A percentile compares a stretch with the other conserved stretches of the same genome.
Evolutionary conservation across 108 stramenopile genomes (phyloP).

Genomic region (Epipyxis sp.): DNA sequence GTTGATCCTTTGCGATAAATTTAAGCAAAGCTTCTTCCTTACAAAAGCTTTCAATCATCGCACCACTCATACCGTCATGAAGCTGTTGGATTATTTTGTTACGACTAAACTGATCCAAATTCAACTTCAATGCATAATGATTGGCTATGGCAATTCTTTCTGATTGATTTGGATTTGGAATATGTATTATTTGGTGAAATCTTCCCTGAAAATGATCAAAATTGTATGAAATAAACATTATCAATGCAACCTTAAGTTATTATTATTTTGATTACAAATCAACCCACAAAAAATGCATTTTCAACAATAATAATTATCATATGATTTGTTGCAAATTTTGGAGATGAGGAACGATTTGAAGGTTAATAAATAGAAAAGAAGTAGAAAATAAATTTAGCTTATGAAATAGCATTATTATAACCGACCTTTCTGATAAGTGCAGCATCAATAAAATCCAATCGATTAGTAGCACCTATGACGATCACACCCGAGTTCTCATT

Average conservation of each 20-base stretch:
- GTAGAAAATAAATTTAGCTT: no score
- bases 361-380: no score
- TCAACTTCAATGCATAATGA: background rate
- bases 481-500: slow-evolving; percentile 38
- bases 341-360: no score
- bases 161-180: background rate
- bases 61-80: slow-evolving; percentile 22
- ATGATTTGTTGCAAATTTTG: no score
- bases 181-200: slow-evolving; percentile 8
- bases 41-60: slow-evolving; percentile 17
- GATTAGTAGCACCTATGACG: slow-evolving; percentile 53
- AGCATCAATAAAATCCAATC: slow-evolving; percentile 47
- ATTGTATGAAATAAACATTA: no score
- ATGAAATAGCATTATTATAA: no score
- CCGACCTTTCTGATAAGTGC: slow-evolving; percentile 46
- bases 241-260: no score
- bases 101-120: background rate
- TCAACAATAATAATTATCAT: no score
- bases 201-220: no score
- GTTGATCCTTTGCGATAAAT: background rate
- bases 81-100: background rate
- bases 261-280: no score
- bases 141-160: background rate
- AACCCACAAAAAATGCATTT: no score
- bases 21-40: slow-evolving; percentile 3